Conservation (phyloP, 345 rosid species). For the Sisymbrium altissimum region DNA sequence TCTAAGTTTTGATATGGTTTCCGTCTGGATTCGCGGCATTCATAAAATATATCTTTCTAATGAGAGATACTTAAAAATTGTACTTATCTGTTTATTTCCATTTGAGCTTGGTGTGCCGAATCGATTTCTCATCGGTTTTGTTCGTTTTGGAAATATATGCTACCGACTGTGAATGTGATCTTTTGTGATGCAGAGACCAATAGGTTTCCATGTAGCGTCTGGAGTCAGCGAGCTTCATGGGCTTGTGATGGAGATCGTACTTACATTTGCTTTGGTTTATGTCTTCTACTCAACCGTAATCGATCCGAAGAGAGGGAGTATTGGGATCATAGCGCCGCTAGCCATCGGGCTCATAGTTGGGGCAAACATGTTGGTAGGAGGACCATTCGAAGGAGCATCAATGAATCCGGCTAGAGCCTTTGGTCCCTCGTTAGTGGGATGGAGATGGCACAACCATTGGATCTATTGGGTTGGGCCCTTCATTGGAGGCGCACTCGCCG, state of each 20-base stretch:
- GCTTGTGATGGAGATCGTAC: slow-evolving; percentile 34
- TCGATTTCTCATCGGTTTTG: background rate
- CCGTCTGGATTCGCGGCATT: background rate
- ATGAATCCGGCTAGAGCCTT: slow-evolving; percentile 44
- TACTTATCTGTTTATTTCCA: background rate
- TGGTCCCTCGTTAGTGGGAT: slow-evolving; percentile 40
- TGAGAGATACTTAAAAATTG: background rate
- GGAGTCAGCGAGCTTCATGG: slow-evolving; percentile 54
- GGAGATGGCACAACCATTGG: slow-evolving; percentile 40
- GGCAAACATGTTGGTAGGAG: slow-evolving; percentile 37
- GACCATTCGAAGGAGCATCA: slow-evolving; percentile 37
- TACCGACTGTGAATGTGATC: background rate
- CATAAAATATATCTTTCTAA: background rate
- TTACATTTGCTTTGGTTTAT: slow-evolving; percentile 37
- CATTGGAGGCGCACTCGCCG: slow-evolving; percentile 35
- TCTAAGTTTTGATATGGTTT: background rate
- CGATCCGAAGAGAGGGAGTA: slow-evolving; percentile 36
- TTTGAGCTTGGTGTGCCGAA: background rate
- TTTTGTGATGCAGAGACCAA: slow-evolving; percentile 53
- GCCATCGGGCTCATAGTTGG: slow-evolving; percentile 36
- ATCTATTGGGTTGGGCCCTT: slow-evolving; percentile 39
- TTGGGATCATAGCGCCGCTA: slow-evolving; percentile 35
- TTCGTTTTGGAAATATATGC: background rate
- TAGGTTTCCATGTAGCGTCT: slow-evolving; percentile 47
- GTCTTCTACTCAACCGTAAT: slow-evolving; percentile 34